Percentiles rank a stretch among this genome's conserved stretches.
These are phyloP conservation scores for Scheffersomyces cryptocercus DNA, from an alignment of 1,139 yeast species.

Conservation along the genomic window DNA sequence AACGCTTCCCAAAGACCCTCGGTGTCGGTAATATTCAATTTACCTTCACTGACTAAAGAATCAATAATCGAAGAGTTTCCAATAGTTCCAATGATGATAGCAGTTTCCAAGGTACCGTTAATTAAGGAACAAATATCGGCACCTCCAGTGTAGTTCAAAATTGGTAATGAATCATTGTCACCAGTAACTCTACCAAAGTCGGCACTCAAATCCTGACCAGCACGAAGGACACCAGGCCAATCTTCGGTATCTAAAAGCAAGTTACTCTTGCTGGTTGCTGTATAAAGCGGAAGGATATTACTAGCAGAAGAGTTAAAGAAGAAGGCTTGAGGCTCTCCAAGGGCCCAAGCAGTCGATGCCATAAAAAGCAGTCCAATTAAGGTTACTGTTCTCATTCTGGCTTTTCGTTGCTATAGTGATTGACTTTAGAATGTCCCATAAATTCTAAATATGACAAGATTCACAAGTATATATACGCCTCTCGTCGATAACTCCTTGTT, in stretches of 20 bases:
- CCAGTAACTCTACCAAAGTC: not conserved
- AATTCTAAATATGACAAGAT: too few relatives aligned
- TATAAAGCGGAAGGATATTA: too few relatives aligned
- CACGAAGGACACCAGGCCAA: not conserved
- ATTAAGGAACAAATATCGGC: not conserved
- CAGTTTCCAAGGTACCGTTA: not conserved
- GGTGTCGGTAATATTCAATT: conserved; percentile 10
- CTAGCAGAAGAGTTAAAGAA: too few relatives aligned
- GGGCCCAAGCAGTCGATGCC: too few relatives aligned
- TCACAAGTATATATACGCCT: too few relatives aligned
- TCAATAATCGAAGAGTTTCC: conserved; percentile 14
- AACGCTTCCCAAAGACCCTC: conserved; percentile 18
- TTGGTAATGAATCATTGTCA: not conserved
- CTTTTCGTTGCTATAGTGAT: too few relatives aligned
- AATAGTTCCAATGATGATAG: conserved; percentile 16
- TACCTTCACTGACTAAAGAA: conserved; percentile 5
- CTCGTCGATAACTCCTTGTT: too few relatives aligned
- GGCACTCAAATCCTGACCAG: not conserved
- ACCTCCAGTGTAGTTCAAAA: not conserved
- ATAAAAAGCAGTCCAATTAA: too few relatives aligned
- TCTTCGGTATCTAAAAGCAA: not conserved
- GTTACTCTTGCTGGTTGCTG: too few relatives aligned
- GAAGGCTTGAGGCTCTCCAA: too few relatives aligned
- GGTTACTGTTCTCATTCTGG: too few relatives aligned
- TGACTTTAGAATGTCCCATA: too few relatives aligned